phyloP scores from a whole-genome alignment of 495 filamentous ascomycete species.

The Pseudevernia furfuracea region DNA sequence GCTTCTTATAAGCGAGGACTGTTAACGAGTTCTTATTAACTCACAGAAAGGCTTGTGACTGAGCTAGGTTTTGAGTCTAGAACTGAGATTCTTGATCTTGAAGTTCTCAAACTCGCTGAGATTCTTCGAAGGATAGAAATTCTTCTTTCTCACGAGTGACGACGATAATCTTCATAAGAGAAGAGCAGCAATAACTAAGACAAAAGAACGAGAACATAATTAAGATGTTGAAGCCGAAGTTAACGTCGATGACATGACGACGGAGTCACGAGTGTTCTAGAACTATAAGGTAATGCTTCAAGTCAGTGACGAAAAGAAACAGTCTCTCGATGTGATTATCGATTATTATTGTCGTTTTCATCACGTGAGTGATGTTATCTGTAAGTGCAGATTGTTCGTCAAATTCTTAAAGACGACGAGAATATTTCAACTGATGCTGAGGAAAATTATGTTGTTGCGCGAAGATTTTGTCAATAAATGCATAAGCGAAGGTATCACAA shows the following conservation, averaged over 20 bases:
- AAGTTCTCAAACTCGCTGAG: neutral
- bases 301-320: neutral
- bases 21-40: neutral
- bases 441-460: neutral
- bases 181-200: neutral
- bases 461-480: neutral
- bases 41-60: neutral
- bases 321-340: neutral
- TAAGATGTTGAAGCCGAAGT: neutral
- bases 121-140: neutral
- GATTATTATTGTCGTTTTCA: neutral
- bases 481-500: neutral
- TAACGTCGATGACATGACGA: neutral
- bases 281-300: neutral
- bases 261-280: neutral
- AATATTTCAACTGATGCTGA: neutral
- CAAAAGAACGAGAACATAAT: neutral
- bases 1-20: too few species aligned
- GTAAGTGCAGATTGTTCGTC: neutral
- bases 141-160: neutral
- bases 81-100: neutral
- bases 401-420: neutral
- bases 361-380: neutral
- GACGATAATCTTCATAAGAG: neutral
- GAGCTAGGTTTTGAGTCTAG: neutral